Evolutionary conservation across 2,329 filamentous ascomycete genomes (phyloP).

Genomic region (Hymenoscyphus fraxineus): DNA sequence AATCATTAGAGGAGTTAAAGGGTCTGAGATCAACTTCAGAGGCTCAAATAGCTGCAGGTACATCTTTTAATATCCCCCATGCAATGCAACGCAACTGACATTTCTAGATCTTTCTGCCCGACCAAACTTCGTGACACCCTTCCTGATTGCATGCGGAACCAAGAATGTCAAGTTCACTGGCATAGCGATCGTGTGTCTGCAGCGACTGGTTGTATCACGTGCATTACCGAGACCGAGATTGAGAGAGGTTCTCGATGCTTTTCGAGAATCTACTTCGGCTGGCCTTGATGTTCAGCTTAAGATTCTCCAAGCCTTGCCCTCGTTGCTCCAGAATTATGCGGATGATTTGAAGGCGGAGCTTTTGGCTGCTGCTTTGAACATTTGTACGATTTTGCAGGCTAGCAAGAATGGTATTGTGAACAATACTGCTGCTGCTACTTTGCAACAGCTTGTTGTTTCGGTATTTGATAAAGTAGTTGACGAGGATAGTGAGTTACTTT

Average conservation of each 20-base stretch:
- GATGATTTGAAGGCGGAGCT: slow-evolving; percentile 75
- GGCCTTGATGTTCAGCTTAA: slow-evolving; percentile 90
- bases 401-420: slow-evolving; percentile 93
- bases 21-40: slow-evolving; percentile 70
- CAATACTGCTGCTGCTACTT: slow-evolving; percentile 91
- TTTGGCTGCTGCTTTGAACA: slow-evolving; percentile 77
- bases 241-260: slow-evolving; percentile 80
- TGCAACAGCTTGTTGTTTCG: slow-evolving; percentile 88
- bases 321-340: slow-evolving; percentile 85
- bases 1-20: slow-evolving; percentile 86
- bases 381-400: slow-evolving; percentile 85
- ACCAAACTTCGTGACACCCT: slow-evolving; percentile 84
- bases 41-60: slow-evolving; percentile 43
- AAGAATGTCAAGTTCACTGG: slow-evolving; percentile 86
- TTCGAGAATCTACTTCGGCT: slow-evolving; percentile 79
- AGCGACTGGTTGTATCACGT: slow-evolving; percentile 78
- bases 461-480: slow-evolving; percentile 86
- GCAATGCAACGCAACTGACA: slow-evolving; percentile 12
- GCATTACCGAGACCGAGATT: slow-evolving; percentile 76
- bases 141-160: slow-evolving; percentile 87
- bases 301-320: slow-evolving; percentile 86
- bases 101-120: slow-evolving; percentile 72
- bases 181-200: slow-evolving; percentile 83
- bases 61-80: slow-evolving; percentile 12
- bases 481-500: slow-evolving; percentile 65